phyloP scores from a whole-genome alignment of 371 early-diverging fungal genomes.

The Apophysomyces ossiformis region DNA sequence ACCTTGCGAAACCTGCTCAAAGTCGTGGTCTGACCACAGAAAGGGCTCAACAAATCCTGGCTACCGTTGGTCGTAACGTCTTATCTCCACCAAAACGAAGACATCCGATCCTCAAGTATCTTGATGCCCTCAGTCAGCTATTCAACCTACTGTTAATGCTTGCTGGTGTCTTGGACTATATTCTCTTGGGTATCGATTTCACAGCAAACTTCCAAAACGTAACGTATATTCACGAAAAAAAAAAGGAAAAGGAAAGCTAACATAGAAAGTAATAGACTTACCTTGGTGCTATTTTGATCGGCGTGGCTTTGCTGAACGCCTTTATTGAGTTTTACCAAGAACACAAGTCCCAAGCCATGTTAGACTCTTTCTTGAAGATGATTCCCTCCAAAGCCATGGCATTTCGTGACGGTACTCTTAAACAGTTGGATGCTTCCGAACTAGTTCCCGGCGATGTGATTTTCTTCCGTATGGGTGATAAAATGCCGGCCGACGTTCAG shows the following conservation, averaged over 20 bases:
- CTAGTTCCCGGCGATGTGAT: conserved; percentile 92
- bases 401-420: conserved; percentile 74
- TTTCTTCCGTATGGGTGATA: conserved; percentile 89
- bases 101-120: conserved; percentile 71
- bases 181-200: conserved; percentile 77
- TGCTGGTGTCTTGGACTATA: conserved; percentile 81
- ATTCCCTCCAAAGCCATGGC: conserved; percentile 83
- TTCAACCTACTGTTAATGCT: conserved; percentile 89
- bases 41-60: conserved; percentile 66
- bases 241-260: too few species aligned
- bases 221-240: conserved; percentile 25
- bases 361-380: conserved; percentile 91
- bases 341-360: conserved; percentile 81
- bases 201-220: conserved; percentile 71
- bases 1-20: conserved; percentile 61
- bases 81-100: conserved; percentile 88
- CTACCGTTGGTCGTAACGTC: conserved; percentile 79
- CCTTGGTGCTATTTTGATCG: conserved; percentile 87
- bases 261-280: conserved; percentile 63
- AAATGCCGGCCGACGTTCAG: conserved; percentile 89
- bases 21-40: conserved; percentile 73
- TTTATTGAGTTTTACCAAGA: conserved; percentile 91
- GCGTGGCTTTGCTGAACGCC: conserved; percentile 89
- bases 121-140: conserved; percentile 72
- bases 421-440: conserved; percentile 66